Percentiles rank a stretch among this genome's conserved stretches.
Conservation (phyloP, 768 basidiomycete genomes). For the Lentinula sp. region DNA sequence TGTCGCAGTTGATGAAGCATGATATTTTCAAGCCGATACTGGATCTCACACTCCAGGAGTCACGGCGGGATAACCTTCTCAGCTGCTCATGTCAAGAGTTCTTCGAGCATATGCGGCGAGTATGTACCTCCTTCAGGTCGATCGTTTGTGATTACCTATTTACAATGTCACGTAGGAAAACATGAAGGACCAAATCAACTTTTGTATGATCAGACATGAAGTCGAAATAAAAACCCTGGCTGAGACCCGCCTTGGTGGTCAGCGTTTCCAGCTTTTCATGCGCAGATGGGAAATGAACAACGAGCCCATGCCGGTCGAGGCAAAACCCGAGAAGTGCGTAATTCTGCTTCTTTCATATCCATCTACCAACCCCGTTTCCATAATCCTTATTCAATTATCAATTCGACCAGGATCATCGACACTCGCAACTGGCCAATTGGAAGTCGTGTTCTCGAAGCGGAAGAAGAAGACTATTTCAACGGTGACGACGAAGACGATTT, state of each 20-base stretch:
- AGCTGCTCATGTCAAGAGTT: constrained; percentile 95
- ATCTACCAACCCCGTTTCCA: constrained; percentile 6
- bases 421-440: constrained; percentile 37
- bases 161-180: constrained; percentile 57
- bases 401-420: constrained; percentile 28
- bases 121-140: constrained; percentile 27
- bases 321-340: constrained; percentile 46
- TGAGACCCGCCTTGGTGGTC: constrained; percentile 51
- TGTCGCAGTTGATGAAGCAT: constrained; percentile 73
- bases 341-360: background rate
- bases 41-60: constrained; percentile 78
- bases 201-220: constrained; percentile 78
- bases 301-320: constrained; percentile 59
- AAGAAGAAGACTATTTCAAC: constrained; percentile 95
- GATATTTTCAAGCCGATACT: constrained; percentile 81
- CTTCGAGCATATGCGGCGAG: constrained; percentile 87
- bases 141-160: background rate
- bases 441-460: constrained; percentile 54
- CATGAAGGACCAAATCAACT: constrained; percentile 75
- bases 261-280: constrained; percentile 68
- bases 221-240: constrained; percentile 59
- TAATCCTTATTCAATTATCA: constrained; percentile 7
- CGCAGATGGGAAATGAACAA: constrained; percentile 90
- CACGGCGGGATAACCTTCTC: constrained; percentile 83
- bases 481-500: constrained; percentile 70